Evolutionary conservation across 108 stramenopile genomes (phyloP).

Genomic region (Skeletonema marinoi): DNA sequence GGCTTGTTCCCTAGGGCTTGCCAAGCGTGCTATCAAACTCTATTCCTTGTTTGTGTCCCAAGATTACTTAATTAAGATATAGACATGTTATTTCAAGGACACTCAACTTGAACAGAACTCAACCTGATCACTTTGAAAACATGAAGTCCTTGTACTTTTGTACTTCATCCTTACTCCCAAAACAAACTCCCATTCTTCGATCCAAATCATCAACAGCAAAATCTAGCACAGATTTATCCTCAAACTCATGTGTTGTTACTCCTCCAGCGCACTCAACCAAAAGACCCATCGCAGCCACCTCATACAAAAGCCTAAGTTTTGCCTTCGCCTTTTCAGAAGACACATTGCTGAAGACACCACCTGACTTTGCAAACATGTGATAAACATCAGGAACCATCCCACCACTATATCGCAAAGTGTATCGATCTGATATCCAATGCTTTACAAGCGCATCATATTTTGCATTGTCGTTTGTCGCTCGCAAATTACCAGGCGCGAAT

Average conservation of each 20-base stretch:
- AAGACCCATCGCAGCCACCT: slow-evolving; percentile 90
- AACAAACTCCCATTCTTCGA: slow-evolving; percentile 80
- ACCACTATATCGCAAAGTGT: slow-evolving; percentile 90
- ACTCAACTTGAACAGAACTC: not conserved
- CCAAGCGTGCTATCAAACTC: slow-evolving; percentile 35
- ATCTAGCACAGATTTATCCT: slow-evolving; percentile 85
- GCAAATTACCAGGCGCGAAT: slow-evolving; percentile 93
- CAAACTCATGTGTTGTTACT: slow-evolving; percentile 72
- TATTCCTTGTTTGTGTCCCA: slow-evolving; percentile 36
- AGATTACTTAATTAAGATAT: slow-evolving; percentile 9
- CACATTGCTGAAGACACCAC: slow-evolving; percentile 90
- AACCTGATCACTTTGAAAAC: slow-evolving; percentile 42
- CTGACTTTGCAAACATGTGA: slow-evolving; percentile 85
- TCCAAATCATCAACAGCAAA: slow-evolving; percentile 77
- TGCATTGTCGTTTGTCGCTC: slow-evolving; percentile 88
- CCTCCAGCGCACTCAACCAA: slow-evolving; percentile 91
- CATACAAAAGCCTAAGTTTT: slow-evolving; percentile 93
- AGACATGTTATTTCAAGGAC: not conserved
- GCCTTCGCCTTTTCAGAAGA: slow-evolving; percentile 87
- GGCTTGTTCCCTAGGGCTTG: slow-evolving; percentile 25
- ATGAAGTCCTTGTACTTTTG: slow-evolving; percentile 76
- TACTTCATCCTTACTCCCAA: slow-evolving; percentile 77
- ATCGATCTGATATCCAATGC: slow-evolving; percentile 89
- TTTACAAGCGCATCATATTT: slow-evolving; percentile 84
- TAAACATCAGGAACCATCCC: slow-evolving; percentile 91